These are phyloP conservation scores for Sugiyamaella sp. DNA, from an alignment of 1,139 yeast genomes.

Conservation along the genomic window DNA sequence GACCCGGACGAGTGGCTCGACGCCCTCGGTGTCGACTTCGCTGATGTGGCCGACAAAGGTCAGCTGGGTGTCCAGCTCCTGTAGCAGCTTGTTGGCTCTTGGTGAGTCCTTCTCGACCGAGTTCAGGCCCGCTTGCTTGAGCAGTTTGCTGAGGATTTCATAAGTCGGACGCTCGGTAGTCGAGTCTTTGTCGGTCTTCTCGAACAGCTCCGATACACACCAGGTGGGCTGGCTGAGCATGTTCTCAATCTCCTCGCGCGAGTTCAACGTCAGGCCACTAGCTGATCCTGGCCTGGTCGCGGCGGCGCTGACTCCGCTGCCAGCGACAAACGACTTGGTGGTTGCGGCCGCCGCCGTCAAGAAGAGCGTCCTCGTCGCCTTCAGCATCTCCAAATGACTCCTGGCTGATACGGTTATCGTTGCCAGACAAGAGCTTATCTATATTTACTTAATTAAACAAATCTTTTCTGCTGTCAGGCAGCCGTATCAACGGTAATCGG, in stretches of 20 bases:
- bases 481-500: constrained; percentile 11
- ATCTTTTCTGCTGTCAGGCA: background rate
- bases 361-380: background rate
- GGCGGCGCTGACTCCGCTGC: background rate
- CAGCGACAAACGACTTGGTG: background rate
- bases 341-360: background rate
- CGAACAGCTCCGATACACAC: constrained; percentile 36
- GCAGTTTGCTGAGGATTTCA: constrained; percentile 33
- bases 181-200: constrained; percentile 20
- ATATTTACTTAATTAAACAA: no score
- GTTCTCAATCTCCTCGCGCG: constrained; percentile 28
- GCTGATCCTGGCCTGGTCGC: background rate
- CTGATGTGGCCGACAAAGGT: constrained; percentile 43
- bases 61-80: constrained; percentile 41
- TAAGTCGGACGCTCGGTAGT: constrained; percentile 29
- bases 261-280: constrained; percentile 5
- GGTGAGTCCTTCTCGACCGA: constrained; percentile 27
- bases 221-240: constrained; percentile 35
- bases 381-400: no score
- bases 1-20: constrained; percentile 41
- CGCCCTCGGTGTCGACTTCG: constrained; percentile 39
- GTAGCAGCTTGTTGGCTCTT: constrained; percentile 30
- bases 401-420: no score
- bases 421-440: no score
- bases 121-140: constrained; percentile 37